These are phyloP conservation scores for Myxozyma vanderwaltii DNA, from an alignment of 805 yeast species.

Conservation along the genomic window DNA sequence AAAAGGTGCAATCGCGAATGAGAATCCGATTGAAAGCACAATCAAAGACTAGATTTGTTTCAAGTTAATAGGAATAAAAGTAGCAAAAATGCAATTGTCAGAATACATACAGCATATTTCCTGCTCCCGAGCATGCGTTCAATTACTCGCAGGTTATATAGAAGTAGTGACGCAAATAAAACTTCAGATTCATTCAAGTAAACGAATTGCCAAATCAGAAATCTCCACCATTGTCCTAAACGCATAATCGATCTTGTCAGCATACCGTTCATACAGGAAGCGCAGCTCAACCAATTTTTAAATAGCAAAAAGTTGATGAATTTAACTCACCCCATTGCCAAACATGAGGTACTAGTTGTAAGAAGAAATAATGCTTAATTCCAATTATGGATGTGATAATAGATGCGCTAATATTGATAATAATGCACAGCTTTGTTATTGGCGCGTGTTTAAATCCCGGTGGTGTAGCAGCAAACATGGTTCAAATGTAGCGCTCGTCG, in stretches of 20 bases:
- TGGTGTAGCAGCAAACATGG: constrained; percentile 44
- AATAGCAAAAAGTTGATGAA: background rate
- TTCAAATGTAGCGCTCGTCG: no score
- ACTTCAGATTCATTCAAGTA: constrained; percentile 45
- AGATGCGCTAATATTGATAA: constrained; percentile 39
- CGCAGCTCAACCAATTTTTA: background rate
- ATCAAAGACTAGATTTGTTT: constrained; percentile 23
- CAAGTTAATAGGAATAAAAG: background rate
- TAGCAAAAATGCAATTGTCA: background rate
- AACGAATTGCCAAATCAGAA: constrained; percentile 40
- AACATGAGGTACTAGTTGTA: constrained; percentile 44
- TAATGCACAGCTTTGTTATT: constrained; percentile 40
- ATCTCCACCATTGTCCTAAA: constrained; percentile 44
- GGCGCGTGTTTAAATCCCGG: constrained; percentile 46
- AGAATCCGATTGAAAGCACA: constrained; percentile 33
- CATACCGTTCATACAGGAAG: background rate
- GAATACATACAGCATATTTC: constrained; percentile 41
- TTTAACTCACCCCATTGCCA: constrained; percentile 38
- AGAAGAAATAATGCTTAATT: constrained; percentile 43
- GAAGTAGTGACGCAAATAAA: constrained; percentile 41
- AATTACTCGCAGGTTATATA: constrained; percentile 46
- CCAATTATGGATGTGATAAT: constrained; percentile 44
- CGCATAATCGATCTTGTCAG: constrained; percentile 12
- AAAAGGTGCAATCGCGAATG: constrained; percentile 35
- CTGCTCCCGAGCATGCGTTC: constrained; percentile 47